Base-by-base conservation (phyloP, 1,139 yeast species). In the Yamadazyma conglobata region DNA sequence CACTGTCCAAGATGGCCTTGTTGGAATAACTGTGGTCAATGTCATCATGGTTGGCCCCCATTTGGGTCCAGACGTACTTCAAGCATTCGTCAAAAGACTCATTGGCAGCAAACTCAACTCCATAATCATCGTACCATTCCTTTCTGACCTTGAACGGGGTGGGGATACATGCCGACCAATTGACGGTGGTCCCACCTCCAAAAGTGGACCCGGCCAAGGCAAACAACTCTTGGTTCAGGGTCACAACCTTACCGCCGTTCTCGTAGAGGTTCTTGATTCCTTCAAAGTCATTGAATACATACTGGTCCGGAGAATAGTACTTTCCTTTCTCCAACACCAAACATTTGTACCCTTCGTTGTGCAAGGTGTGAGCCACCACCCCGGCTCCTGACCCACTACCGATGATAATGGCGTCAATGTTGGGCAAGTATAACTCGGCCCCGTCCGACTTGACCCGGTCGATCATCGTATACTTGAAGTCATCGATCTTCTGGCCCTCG, bases 321-420 rank as follows among this genome's bases (percentile, higher is more conserved):
- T 57, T 56, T 3, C 80, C 82, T 47, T 74, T 75, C 44, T 76
- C 82, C 11, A 76, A 46, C 2, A 77, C 71, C 28, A 77, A 55
- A 19, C 70, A 66, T 22, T 54, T 58, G 43, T 48, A 56, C 7
- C 80, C 80, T 21, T 58, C 62, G 9, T 58, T 50, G 3, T 73
- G 56, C 31, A 76, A 60, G 3, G 74, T 61, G 29, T 70, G 68
- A 2, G 79, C 80, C 0, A 64, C 72, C 0, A 75, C 81, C 5
- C 80, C 80, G 1, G 78, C 74, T 4, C 79, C 78, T 11, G 73
- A 55, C 3, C 83, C 83, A 4, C 78, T 70, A 3, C 83, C 83
- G 27, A 76, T 58, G 26, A 76, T 62, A 14, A 73, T 54, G 5
- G 58, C 79, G 40, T 74, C 65, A 24, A 61, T 47, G 13, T 63